These are phyloP conservation scores for Urtica urens DNA, from an alignment of 306 rosid species.

Conservation along the genomic window DNA sequence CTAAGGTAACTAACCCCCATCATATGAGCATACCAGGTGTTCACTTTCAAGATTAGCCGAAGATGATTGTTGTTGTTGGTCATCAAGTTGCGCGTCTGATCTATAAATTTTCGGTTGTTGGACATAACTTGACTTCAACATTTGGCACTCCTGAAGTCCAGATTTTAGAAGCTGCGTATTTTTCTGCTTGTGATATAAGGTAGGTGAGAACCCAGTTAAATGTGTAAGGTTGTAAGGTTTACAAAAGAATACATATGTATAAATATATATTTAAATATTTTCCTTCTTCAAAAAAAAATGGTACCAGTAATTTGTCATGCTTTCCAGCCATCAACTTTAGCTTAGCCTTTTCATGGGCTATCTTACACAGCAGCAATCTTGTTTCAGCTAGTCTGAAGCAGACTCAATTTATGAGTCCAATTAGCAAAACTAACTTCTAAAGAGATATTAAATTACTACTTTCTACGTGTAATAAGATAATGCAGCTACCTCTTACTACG, in stretches of 20 bases:
- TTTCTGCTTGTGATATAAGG: slow-evolving; percentile 40
- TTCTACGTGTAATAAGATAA: slow-evolving; percentile 10
- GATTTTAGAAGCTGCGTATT: slow-evolving; percentile 37
- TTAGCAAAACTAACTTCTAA: slow-evolving; percentile 13
- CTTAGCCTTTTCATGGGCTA: slow-evolving; percentile 60
- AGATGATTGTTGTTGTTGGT: slow-evolving; percentile 20
- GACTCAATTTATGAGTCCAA: slow-evolving; percentile 16
- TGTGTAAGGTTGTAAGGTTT: not conserved
- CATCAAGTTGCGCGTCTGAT: slow-evolving; percentile 24
- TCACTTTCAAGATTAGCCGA: slow-evolving; percentile 27
- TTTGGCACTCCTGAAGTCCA: slow-evolving; percentile 55
- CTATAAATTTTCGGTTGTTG: slow-evolving; percentile 23
- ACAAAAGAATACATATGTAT: slow-evolving; percentile 6
- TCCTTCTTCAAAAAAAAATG: not conserved
- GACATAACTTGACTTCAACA: slow-evolving; percentile 31
- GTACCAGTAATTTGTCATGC: slow-evolving; percentile 57
- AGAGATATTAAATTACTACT: too few species aligned
- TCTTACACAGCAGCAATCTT: slow-evolving; percentile 34
- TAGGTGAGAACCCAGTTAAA: slow-evolving; percentile 12
- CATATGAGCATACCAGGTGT: slow-evolving; percentile 35
- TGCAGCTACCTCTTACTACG: slow-evolving; percentile 69
- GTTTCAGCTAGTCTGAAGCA: slow-evolving; percentile 49
- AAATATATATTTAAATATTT: too few species aligned
- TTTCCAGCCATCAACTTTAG: slow-evolving; percentile 47
- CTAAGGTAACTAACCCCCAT: not conserved